A percentile compares a stretch with the other conserved stretches of the same genome.
phyloP scores from a whole-genome alignment of 179 eudicot genomes.

The Actinidia arguta region DNA sequence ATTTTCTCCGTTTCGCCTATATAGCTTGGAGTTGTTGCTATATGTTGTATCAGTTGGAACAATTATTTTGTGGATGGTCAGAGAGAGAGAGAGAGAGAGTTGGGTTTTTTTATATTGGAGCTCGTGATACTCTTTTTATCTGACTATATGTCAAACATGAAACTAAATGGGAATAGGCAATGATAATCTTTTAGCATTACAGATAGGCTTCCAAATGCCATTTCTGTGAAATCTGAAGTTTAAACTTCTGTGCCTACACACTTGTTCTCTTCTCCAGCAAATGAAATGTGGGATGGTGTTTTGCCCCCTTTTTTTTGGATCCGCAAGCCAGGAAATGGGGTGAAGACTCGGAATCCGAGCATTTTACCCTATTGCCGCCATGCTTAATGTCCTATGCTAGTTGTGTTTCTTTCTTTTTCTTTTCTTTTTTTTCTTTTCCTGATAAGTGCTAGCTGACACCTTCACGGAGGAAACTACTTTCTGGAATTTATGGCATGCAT shows the following conservation, averaged over 20 bases:
- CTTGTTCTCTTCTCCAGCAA: conserved; percentile 1
- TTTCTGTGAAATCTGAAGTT: not conserved
- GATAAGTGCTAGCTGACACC: not conserved
- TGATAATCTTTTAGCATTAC: not conserved
- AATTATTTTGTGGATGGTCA: not conserved
- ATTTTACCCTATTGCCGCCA: not conserved
- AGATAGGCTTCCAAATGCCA: not conserved
- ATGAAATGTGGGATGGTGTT: not conserved
- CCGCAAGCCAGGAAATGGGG: not conserved
- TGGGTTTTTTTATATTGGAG: not conserved
- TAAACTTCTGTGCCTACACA: not conserved
- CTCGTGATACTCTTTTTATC: not conserved
- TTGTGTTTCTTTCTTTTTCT: not conserved
- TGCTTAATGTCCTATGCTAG: not conserved
- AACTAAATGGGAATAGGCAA: not conserved
- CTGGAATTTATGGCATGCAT: not conserved
- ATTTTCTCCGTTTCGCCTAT: no score
- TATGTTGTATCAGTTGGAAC: not conserved
- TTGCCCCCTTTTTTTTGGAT: not conserved
- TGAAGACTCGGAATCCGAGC: not conserved
- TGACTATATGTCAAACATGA: not conserved
- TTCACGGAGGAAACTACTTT: not conserved
- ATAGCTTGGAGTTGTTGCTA: not conserved
- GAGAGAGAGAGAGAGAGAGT: not conserved
- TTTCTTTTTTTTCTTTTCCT: not conserved